phyloP scores from a whole-genome alignment of 768 basidiomycete species.

The Mrakia frigida region DNA sequence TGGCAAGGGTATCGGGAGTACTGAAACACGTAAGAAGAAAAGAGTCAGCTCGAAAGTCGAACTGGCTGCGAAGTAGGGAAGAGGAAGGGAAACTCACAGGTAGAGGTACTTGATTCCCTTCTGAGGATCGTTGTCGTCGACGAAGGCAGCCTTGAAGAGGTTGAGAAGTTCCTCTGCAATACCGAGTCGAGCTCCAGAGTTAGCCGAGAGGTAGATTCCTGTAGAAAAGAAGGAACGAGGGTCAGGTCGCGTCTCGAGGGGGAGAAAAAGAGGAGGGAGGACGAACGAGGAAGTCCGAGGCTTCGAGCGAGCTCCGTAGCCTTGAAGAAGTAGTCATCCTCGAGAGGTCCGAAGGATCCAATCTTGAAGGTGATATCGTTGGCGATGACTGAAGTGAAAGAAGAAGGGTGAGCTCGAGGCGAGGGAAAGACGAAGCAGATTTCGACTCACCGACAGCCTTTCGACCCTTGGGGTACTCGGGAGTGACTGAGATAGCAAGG shows the following conservation, averaged over 20 bases:
- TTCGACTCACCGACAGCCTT: slow-evolving; percentile 56
- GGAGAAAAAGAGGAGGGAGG: not conserved
- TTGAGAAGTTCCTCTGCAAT: slow-evolving; percentile 84
- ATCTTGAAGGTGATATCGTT: slow-evolving; percentile 99
- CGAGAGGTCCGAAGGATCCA: slow-evolving; percentile 90
- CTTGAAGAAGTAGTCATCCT: slow-evolving; percentile 94
- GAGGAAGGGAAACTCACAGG: slow-evolving; percentile 46
- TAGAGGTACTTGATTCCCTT: slow-evolving; percentile 96
- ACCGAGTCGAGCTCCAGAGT: slow-evolving; percentile 95
- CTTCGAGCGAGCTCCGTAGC: slow-evolving; percentile 88
- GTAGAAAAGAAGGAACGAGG: not conserved
- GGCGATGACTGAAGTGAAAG: slow-evolving; percentile 55
- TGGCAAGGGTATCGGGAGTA: slow-evolving; percentile 31
- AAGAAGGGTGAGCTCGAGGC: not conserved
- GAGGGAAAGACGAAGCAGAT: not conserved
- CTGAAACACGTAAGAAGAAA: not conserved
- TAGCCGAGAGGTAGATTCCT: slow-evolving; percentile 88
- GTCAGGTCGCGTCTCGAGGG: not conserved
- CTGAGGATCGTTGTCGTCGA: slow-evolving; percentile 70
- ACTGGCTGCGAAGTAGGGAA: too few species aligned
- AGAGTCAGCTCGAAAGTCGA: not conserved
- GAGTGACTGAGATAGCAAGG: slow-evolving; percentile 40
- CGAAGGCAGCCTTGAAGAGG: slow-evolving; percentile 89
- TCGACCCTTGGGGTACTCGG: slow-evolving; percentile 86
- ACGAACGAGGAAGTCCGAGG: slow-evolving; percentile 69